phyloP scores from a whole-genome alignment of 148 eudicot species.

The Oxyria digyna region DNA sequence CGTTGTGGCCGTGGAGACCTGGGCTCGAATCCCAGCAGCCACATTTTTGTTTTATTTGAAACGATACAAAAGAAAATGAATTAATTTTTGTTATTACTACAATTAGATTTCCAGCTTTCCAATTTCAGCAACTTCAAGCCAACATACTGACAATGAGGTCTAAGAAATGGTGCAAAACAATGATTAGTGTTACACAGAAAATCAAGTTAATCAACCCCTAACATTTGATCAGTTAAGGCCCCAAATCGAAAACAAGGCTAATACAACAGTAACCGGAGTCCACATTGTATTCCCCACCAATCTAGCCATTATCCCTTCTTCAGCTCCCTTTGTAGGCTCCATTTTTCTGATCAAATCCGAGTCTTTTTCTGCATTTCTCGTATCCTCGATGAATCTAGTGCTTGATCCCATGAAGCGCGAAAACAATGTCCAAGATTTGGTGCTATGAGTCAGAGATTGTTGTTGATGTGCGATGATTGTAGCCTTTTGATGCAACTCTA shows the following conservation, averaged over 20 bases:
- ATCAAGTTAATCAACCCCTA: neutral
- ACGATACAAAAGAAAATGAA: neutral
- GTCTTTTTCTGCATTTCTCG: neutral
- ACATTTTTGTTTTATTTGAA: neutral
- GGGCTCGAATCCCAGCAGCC: slow-evolving; percentile 24
- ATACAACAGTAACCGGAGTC: neutral
- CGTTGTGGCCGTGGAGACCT: slow-evolving; percentile 25
- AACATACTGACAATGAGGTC: neutral
- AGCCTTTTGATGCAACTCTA: neutral
- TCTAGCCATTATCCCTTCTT: neutral
- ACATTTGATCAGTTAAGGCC: neutral
- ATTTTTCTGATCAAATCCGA: neutral
- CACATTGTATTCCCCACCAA: slow-evolving; percentile 1
- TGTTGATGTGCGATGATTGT: neutral
- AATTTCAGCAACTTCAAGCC: neutral
- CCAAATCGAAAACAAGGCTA: slow-evolving; percentile 6
- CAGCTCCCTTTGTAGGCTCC: neutral
- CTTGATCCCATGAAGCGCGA: neutral
- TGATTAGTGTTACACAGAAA: neutral
- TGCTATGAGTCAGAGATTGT: too few species aligned
- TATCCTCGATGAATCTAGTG: neutral
- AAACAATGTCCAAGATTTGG: neutral
- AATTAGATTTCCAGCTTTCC: neutral
- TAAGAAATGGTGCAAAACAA: neutral
- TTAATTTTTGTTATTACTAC: neutral